Base-by-base conservation (phyloP, 1,284 basidiomycete species). In the Schizopora paradoxa region DNA sequence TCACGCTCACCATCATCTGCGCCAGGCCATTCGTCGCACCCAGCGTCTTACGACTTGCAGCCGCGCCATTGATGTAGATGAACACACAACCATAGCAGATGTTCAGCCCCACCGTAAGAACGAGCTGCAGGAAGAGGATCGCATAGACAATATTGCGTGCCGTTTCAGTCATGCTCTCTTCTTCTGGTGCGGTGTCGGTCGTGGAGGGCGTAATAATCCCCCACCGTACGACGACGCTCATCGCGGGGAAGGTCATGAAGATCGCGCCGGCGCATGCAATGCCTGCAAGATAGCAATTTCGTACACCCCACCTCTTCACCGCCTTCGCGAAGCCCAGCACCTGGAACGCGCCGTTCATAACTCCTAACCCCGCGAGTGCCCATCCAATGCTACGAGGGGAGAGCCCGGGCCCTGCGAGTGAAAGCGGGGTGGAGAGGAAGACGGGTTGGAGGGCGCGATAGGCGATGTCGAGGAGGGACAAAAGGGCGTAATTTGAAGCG, bases 1-100 rank as follows among this genome's bases (percentile, higher is more conserved):
- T 66, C 45, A 76, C 63, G 10, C 74, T 76, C 5, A 74, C 74
- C 14, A 69, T 62, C 41, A 72, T 73, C 57, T 79, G 78, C 2
- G 75, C 73, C 4, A 79, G 63, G 8, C 65, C 65, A 41, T 64
- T 63, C 13, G 61, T 62, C 2, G 61, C 58, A 14, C 63, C 64
- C 13, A 65, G 47, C 7, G 61, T 57, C 2, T 45, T 14, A 28
- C 43, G 32, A 6, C 18, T 32, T 3, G 63, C 62, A 19, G 61
- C 54, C 11, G 63, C 56, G 18, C 62, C 60, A 10, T 61, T 64
- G 45, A 65, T 59, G 50, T 60, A 65, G 45, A 64, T 61, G 41
- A 64, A 59, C 8, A 59, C 51, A 26, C 59, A 61, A n/a, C 58
- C 57, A 19, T 47, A 51, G 29, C 39, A 51, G 29, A 38, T 42